phyloP scores from a whole-genome alignment of 306 rosid genomes.

The Lagenaria siceraria region DNA sequence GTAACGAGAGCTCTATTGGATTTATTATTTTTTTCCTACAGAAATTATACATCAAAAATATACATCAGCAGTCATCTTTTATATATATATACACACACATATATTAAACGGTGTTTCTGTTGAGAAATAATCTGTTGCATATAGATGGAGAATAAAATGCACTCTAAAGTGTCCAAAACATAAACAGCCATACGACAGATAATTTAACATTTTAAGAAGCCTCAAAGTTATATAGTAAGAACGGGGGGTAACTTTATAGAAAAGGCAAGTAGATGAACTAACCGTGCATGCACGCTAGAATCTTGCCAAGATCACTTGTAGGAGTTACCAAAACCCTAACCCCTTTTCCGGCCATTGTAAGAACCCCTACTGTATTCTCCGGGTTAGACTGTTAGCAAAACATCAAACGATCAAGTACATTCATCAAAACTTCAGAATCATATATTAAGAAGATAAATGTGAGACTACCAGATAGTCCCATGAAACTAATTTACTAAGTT shows the following conservation, averaged over 20 bases:
- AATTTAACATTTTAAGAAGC: background rate
- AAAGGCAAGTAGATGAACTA: constrained; percentile 12
- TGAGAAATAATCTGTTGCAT: background rate
- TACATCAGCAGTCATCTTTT: background rate
- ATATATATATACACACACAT: no score
- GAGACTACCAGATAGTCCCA: background rate
- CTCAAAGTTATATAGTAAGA: background rate
- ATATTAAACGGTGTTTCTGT: background rate
- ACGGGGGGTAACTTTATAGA: background rate
- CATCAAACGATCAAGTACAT: background rate
- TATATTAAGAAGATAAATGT: background rate
- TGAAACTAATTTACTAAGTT: background rate
- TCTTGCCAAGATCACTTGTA: constrained; percentile 86
- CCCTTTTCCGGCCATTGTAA: constrained; percentile 90
- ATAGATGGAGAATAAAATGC: background rate
- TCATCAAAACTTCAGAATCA: background rate
- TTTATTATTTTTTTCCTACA: background rate
- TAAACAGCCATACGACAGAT: background rate
- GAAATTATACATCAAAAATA: background rate
- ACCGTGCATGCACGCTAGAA: constrained; percentile 93
- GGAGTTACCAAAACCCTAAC: constrained; percentile 88
- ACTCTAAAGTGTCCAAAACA: background rate
- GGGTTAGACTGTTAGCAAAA: constrained; percentile 58
- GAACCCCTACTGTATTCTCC: constrained; percentile 84
- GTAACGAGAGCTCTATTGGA: background rate